Evolutionary conservation across 257 asterid genomes (phyloP), one percentile per base, ranked within the genome.

Genomic region (Voacanga thouarsii): DNA sequence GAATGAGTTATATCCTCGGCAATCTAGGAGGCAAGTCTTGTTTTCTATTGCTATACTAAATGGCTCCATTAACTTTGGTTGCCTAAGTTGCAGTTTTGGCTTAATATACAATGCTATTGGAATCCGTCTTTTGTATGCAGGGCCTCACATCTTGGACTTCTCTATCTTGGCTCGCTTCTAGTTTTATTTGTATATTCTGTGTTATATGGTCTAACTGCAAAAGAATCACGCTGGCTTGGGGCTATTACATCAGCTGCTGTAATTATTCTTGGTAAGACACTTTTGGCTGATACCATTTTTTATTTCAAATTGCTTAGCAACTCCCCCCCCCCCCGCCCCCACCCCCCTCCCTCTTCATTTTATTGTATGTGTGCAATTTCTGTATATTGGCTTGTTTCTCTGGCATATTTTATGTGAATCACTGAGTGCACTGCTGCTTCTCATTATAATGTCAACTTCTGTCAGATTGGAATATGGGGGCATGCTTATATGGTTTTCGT

Each of bases 161-260:
- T 96, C 75, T 96, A 96, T 83, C 88, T 86, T 82, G 98, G 98
- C 76, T 96, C 99, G 73, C 91, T 93, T 81, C 85, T 88, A 15
- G 98, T 93, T 83, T 92, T 96, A 81, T 85, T 93, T 69, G 97
- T 91, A 80, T 96, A 96, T 88, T 93, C 98, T 59, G 86, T 96
- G 86, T 84, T 96, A 82, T 96, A 96, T 89, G 98, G 99, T 77
- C 90, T 96, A 79, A 96, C 99, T 55, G 98, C 99, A 74, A 96
- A 93, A 88, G 98, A 96, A 83, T 94, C 98, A 68, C 94, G 90
- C 83, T 96, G 97, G 97, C 97, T 96, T 83, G 99, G 97, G 79
- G 98, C 98, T 69, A 89, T 92, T 70, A 96, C 99, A 28, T 96
- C 99, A 64, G 95, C 92, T 78, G 97, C 99, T 57, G 93, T 93